Evolutionary conservation across 2,329 filamentous ascomycete species (phyloP).

Genomic region (Venturia asperata): DNA sequence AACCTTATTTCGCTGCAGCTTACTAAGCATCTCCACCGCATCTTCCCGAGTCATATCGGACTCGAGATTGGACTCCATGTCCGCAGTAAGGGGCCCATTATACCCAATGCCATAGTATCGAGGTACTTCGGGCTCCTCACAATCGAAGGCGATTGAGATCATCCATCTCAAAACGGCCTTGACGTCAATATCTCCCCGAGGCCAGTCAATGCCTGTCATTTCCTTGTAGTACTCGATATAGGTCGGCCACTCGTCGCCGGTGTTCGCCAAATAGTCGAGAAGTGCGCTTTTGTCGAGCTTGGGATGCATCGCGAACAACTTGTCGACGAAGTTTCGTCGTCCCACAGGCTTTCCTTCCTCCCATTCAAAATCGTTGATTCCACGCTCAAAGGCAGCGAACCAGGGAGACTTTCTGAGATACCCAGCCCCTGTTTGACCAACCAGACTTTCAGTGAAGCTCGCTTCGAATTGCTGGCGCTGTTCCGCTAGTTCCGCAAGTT

Average conservation of each 20-base stretch:
- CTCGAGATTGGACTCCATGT: neutral
- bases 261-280: neutral
- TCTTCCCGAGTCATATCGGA: neutral
- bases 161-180: neutral
- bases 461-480: neutral
- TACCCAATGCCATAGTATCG: neutral
- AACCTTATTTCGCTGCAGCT: neutral
- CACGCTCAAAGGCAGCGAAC: conserved; percentile 7
- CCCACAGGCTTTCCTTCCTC: neutral
- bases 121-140: neutral
- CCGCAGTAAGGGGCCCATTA: neutral
- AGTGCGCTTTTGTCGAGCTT: neutral
- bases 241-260: neutral
- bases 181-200: neutral
- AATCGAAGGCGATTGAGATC: neutral
- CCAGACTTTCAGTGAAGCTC: conserved; percentile 1
- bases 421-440: neutral
- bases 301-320: neutral
- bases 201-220: neutral
- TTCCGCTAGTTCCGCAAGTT: neutral
- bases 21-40: neutral
- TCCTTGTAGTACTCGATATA: neutral
- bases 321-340: neutral
- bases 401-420: neutral
- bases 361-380: neutral